Conservation (phyloP, 192 early-diverging fungal genomes). For the Backusella liffmaniae region DNA sequence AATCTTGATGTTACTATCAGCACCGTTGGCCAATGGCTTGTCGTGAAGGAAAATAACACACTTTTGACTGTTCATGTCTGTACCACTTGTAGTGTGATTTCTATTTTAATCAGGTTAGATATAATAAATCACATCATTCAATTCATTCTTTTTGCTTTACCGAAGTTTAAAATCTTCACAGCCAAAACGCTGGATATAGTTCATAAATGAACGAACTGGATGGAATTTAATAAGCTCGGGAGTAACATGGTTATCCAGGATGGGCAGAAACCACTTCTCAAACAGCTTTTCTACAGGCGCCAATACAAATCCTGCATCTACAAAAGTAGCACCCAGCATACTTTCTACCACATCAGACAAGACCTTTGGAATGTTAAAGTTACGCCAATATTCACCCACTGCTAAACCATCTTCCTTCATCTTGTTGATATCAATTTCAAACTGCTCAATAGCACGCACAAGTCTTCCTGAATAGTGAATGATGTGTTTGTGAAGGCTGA, state of each 20-base stretch:
- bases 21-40: conserved; percentile 23
- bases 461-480: conserved; percentile 61
- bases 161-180: conserved; percentile 40
- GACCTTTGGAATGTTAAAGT: conserved; percentile 84
- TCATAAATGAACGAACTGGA: conserved; percentile 40
- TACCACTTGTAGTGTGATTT: conserved; percentile 27
- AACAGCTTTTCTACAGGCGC: conserved; percentile 47
- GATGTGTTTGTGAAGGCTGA: conserved; percentile 66
- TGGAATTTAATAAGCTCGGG: conserved; percentile 45
- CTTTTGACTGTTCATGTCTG: conserved; percentile 22
- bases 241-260: conserved; percentile 43
- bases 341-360: conserved; percentile 89
- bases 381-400: conserved; percentile 73
- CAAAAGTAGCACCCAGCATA: conserved; percentile 81
- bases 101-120: conserved; percentile 20
- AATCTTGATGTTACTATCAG: conserved; percentile 37
- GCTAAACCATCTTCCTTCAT: conserved; percentile 30
- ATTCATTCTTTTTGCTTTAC: conserved; percentile 22
- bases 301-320: conserved; percentile 75
- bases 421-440: conserved; percentile 47
- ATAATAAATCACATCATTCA: not conserved
- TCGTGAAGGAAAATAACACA: conserved; percentile 47
- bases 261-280: conserved; percentile 31
- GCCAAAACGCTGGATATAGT: conserved; percentile 39
- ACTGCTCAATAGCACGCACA: conserved; percentile 55